These are phyloP conservation scores for Bretschneidera sinensis DNA, from an alignment of 345 rosid genomes.

Conservation along the genomic window DNA sequence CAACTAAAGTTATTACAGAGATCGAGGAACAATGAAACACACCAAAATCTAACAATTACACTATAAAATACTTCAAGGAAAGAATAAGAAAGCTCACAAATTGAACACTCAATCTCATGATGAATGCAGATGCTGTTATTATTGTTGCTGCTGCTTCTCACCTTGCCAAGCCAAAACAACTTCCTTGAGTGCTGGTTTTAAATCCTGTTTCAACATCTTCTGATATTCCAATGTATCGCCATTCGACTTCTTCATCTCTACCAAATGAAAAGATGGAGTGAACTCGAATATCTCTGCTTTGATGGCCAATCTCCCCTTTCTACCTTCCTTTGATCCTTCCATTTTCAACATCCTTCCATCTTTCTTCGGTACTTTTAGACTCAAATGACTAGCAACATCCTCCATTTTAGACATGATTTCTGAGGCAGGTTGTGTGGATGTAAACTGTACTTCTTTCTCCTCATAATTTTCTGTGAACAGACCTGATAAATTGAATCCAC, in stretches of 20 bases:
- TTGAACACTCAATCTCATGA: too few relatives aligned
- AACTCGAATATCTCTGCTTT: slow-evolving; percentile 88
- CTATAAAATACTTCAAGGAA: too few relatives aligned
- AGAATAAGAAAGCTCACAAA: too few relatives aligned
- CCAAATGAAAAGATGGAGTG: slow-evolving; percentile 62
- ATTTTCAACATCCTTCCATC: slow-evolving; percentile 62
- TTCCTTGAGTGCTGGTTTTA: slow-evolving; percentile 74
- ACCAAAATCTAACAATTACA: too few relatives aligned
- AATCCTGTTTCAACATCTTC: slow-evolving; percentile 54
- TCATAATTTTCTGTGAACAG: slow-evolving; percentile 47
- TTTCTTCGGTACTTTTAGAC: slow-evolving; percentile 64
- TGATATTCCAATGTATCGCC: slow-evolving; percentile 85
- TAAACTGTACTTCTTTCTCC: slow-evolving; percentile 66
- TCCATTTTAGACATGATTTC: slow-evolving; percentile 58
- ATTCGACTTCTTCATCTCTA: slow-evolving; percentile 69
- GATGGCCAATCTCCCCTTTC: slow-evolving; percentile 55
- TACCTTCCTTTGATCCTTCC: slow-evolving; percentile 56
- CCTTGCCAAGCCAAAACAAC: slow-evolving; percentile 89
- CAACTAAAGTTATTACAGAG: too few relatives aligned
- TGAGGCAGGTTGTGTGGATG: slow-evolving; percentile 52
- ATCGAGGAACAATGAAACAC: too few relatives aligned
- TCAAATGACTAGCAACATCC: slow-evolving; percentile 48
- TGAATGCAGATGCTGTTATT: too few relatives aligned
- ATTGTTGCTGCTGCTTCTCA: slow-evolving; percentile 20
- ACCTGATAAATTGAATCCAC: slow-evolving; percentile 80